A percentile compares a stretch with the other conserved stretches of the same genome.
phyloP scores from a whole-genome alignment of 208 protist genomes.

The Acanthamoeba triangularis region DNA sequence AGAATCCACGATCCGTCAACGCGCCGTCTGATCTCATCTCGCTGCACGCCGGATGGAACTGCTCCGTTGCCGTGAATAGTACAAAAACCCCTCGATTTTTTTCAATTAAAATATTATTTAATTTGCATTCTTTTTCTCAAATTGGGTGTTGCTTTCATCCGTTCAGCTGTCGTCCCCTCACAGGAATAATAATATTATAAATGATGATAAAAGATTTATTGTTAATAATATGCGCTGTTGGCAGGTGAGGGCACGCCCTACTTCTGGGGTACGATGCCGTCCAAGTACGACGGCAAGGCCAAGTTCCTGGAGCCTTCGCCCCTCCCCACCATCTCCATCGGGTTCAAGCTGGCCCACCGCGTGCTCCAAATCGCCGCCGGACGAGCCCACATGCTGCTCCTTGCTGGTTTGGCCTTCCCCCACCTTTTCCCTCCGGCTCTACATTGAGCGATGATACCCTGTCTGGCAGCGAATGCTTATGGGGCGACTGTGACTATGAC shows the following conservation, averaged over 20 bases:
- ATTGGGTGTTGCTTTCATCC: not conserved
- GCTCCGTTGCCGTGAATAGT: slow-evolving; percentile 13
- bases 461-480: not conserved
- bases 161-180: not conserved
- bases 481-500: not conserved
- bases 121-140: not conserved
- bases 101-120: not conserved
- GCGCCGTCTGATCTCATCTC: not conserved
- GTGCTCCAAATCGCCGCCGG: slow-evolving; percentile 34
- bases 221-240: not conserved
- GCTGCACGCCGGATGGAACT: slow-evolving; percentile 34
- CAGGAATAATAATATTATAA: too few relatives aligned
- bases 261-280: slow-evolving; percentile 52
- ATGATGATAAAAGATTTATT: not conserved
- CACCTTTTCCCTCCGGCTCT: not conserved
- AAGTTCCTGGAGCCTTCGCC: slow-evolving; percentile 16
- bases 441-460: too few relatives aligned
- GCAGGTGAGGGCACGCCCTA: slow-evolving; percentile 6
- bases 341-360: not conserved
- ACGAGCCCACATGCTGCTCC: not conserved
- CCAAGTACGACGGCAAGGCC: slow-evolving; percentile 47
- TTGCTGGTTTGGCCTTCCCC: not conserved
- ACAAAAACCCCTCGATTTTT: not conserved
- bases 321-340: not conserved
- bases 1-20: slow-evolving; percentile 4